A percentile compares a stretch with the other conserved stretches of the same genome.
Conservation (phyloP, 106 monocot genomes). For the Posidonia australis region DNA sequence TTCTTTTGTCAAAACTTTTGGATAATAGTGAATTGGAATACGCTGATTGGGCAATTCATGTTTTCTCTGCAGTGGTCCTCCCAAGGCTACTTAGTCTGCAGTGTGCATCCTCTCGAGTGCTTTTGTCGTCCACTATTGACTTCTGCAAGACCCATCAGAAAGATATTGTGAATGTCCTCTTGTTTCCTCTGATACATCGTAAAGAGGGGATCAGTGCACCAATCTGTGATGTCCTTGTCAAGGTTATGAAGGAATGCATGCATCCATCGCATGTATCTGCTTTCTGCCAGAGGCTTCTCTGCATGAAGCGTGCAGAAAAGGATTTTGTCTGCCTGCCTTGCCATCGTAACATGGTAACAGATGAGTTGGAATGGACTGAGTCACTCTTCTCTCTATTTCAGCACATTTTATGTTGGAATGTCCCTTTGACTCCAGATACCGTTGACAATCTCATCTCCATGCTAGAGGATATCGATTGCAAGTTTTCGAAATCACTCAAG, state of each 20-base stretch:
- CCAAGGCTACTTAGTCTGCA: conserved; percentile 44
- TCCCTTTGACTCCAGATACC: conserved; percentile 56
- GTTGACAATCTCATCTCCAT: conserved; percentile 33
- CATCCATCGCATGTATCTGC: conserved; percentile 58
- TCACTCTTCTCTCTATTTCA: conserved; percentile 58
- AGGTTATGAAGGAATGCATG: conserved; percentile 64
- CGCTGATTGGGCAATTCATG: conserved; percentile 23
- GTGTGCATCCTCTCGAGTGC: conserved; percentile 40
- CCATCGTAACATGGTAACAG: conserved; percentile 34
- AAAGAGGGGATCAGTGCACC: conserved; percentile 54
- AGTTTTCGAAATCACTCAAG: conserved; percentile 54
- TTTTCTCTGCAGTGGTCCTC: conserved; percentile 53
- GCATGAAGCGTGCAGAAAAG: conserved; percentile 9
- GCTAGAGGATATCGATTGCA: conserved; percentile 20
- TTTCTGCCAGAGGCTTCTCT: conserved; percentile 65
- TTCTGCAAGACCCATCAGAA: conserved; percentile 54
- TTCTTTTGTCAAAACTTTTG: conserved; percentile 41
- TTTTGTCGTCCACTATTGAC: conserved; percentile 36
- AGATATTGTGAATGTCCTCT: conserved; percentile 39
- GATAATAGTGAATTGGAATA: conserved; percentile 1
- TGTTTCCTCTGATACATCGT: conserved; percentile 50
- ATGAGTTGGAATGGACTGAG: conserved; percentile 61
- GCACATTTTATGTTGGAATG: conserved; percentile 42
- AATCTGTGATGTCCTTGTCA: conserved; percentile 45
- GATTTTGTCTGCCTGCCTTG: conserved; percentile 41